Percentiles rank a stretch among this genome's conserved stretches.
phyloP scores from a whole-genome alignment of 2,329 filamentous ascomycete genomes.

The Xylariaceae sp. region DNA sequence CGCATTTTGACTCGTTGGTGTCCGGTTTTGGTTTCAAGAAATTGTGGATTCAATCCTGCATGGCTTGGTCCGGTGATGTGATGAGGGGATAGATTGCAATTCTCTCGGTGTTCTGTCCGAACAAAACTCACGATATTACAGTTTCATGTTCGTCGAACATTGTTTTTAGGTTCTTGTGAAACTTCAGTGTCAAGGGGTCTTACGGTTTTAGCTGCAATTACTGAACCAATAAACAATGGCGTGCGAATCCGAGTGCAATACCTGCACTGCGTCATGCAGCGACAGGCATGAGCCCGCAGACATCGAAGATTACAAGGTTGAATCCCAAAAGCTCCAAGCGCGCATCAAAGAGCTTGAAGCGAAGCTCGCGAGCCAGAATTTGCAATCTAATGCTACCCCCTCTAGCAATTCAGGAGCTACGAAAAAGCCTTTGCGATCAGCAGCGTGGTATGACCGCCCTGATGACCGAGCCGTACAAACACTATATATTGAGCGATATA shows the following conservation, averaged over 20 bases:
- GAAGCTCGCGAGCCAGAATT: slow-evolving; percentile 12
- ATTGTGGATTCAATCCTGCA: no score
- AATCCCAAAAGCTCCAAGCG: slow-evolving; percentile 19
- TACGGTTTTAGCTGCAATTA: no score
- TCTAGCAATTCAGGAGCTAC: background rate
- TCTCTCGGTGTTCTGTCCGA: no score
- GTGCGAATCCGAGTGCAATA: slow-evolving; percentile 17
- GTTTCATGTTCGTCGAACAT: no score
- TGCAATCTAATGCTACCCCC: slow-evolving; percentile 4
- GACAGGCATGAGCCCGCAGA: slow-evolving; percentile 15
- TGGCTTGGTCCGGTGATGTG: no score
- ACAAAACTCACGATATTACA: no score
- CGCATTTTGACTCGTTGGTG: no score
- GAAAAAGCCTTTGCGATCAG: slow-evolving; percentile 16
- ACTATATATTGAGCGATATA: slow-evolving; percentile 47
- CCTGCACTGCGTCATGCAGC: slow-evolving; percentile 11
- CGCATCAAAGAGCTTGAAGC: slow-evolving; percentile 22
- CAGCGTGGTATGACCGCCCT: slow-evolving; percentile 40
- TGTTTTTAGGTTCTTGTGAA: no score
- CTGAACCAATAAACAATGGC: no score
- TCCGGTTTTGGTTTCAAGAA: no score
- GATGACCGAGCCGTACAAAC: slow-evolving; percentile 41
- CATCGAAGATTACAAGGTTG: slow-evolving; percentile 27
- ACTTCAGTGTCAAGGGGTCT: no score
- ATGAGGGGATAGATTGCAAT: no score